Base-by-base conservation (phyloP, 1,284 basidiomycete genomes). In the Melanopsichium pennsylvanicum region DNA sequence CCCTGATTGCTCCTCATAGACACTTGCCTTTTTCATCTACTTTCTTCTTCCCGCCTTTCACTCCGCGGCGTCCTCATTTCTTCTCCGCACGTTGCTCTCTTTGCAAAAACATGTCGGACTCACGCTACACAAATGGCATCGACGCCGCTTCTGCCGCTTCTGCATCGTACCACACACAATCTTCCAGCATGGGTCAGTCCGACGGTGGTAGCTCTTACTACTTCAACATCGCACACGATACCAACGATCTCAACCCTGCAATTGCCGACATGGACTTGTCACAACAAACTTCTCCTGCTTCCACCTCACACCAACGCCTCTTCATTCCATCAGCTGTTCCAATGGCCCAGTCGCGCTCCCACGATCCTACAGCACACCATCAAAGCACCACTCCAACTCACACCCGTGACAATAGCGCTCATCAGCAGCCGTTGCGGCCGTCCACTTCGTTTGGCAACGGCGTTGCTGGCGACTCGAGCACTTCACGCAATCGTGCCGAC, bases 401-500 rank as follows among this genome's bases (percentile, higher is more conserved):
- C 21, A 6, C 16, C 4, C 32, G 37, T 12, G 32, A 57, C 18
- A 44, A 51, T 1, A 29, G 22, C 13, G 36, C 44, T 16, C 41
- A 43, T 12, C 41, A 48, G 31, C 19, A 26, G n/a, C 15, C 52
- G 13, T 33, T 67, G 16, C 57, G 46, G 6, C 52, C 63, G 5
- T 67, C 63, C n/a, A 60, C 57, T 0, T 68, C 63, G 3, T 67
- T 61, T 19, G 43, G 48, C 34, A 48, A 57, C 18, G 38, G 48
- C 11, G 25, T 44, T 5, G 38, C 36, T 0, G 25, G 27, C 21
- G 58, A 68, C 29, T 12, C 44, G 6, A 44, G 10, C 39, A 27
- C 32, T 34, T 45, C 54, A 22, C 58, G 58, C 31, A 58, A 37
- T n/a, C 67, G 67, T 36, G 60, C 60, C 22, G 60, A 70, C 33